phyloP scores from a whole-genome alignment of 1,284 basidiomycete genomes.

The Pseudozyma tsukubaensis region DNA sequence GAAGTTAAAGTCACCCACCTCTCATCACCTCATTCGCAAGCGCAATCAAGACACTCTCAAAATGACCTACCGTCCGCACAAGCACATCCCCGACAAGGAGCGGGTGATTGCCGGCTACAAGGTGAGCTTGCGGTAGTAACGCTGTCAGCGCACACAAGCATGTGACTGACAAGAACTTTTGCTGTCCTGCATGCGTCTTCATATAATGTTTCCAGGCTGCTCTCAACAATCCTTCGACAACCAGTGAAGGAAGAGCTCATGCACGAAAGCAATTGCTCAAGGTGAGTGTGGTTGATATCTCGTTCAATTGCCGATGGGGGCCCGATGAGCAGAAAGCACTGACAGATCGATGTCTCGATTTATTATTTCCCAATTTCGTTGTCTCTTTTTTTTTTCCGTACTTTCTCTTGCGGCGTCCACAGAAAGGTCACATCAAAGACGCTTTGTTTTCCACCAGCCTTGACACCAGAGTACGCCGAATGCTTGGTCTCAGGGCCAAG shows the following conservation, averaged over 20 bases:
- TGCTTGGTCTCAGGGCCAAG: conserved; percentile 48
- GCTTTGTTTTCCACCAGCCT: conserved; percentile 43
- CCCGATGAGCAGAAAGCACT: not conserved
- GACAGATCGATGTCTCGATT: not conserved
- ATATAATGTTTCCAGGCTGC: conserved; percentile 28
- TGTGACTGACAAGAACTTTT: too few species aligned
- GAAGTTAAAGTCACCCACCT: not conserved
- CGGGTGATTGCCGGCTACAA: conserved; percentile 49
- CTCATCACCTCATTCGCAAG: not conserved
- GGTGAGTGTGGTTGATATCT: conserved; percentile 13
- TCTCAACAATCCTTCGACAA: conserved; percentile 53
- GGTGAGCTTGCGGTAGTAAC: conserved; percentile 13
- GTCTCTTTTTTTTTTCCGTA: conserved; percentile 1
- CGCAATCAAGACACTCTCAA: not conserved
- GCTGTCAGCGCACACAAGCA: not conserved
- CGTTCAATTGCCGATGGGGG: not conserved
- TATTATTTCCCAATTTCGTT: conserved; percentile 2
- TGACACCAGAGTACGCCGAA: conserved; percentile 38
- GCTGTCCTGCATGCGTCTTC: not conserved
- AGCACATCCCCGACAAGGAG: conserved; percentile 45
- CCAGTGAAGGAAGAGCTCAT: conserved; percentile 40
- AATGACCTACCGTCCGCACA: conserved; percentile 47
- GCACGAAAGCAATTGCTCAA: conserved; percentile 51
- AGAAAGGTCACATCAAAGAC: conserved; percentile 48
- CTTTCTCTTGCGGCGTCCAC: not conserved